Evolutionary conservation across 257 asterid species (phyloP).

Genomic region (Penstemon davidsonii): DNA sequence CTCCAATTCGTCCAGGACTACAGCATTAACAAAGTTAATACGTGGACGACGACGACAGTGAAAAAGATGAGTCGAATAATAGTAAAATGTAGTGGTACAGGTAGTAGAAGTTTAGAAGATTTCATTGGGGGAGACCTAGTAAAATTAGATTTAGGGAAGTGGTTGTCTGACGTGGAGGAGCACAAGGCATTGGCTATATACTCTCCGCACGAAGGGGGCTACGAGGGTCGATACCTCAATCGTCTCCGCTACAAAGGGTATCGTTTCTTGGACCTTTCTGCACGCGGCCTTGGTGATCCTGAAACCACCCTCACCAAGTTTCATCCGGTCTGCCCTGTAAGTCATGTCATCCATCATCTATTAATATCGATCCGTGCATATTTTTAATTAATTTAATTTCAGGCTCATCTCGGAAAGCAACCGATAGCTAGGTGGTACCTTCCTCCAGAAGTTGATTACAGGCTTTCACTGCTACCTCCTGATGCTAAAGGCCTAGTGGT

Average conservation of each 20-base stretch:
- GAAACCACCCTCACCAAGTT: slow-evolving; percentile 84
- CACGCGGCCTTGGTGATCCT: slow-evolving; percentile 90
- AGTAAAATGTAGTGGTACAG: no score
- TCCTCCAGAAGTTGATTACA: slow-evolving; percentile 88
- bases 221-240: slow-evolving; percentile 81
- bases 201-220: slow-evolving; percentile 87
- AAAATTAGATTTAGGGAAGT: slow-evolving; percentile 61
- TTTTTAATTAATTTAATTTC: background rate
- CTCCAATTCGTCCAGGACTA: slow-evolving; percentile 21
- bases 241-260: slow-evolving; percentile 70
- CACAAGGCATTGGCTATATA: slow-evolving; percentile 84
- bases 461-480: slow-evolving; percentile 84
- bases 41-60: background rate
- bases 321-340: slow-evolving; percentile 90
- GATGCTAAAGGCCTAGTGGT: slow-evolving; percentile 72
- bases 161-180: slow-evolving; percentile 84
- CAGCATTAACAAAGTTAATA: background rate
- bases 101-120: slow-evolving; percentile 48
- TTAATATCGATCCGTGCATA: no score
- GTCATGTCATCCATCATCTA: background rate
- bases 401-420: slow-evolving; percentile 89
- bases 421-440: slow-evolving; percentile 93
- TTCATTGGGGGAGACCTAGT: slow-evolving; percentile 86
- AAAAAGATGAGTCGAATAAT: slow-evolving; percentile 31
- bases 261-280: slow-evolving; percentile 73